Base-by-base conservation (phyloP, 805 yeast genomes). In the Tetrapisispora taiwanensis region DNA sequence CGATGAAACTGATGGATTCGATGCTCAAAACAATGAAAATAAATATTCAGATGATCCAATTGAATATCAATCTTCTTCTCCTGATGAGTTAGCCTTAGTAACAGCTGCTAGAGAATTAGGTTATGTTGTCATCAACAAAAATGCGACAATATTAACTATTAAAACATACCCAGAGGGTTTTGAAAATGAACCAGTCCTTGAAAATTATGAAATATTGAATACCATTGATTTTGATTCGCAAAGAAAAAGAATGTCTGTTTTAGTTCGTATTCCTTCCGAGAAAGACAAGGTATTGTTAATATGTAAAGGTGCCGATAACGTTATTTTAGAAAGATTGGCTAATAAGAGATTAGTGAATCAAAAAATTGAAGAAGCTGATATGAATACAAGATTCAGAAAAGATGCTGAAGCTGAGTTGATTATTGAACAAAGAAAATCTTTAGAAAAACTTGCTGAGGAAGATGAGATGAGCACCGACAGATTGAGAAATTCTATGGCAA, bases 31-130 rank as follows among this genome's bases (percentile, higher is more conserved):
- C 3, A 33, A 33, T 19, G 3, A 3, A 7, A 13, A 36, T 10
- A 14, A 3, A 7, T 7, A 36, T 27, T 9, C 9, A 15, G 74
- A 68, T 36, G 78, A 71, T 19, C 68, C 71, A 19, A 75, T 88
- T 20, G 80, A 78, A 45, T 92, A 92, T 55, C 97, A 90, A 59
- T 86, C 97, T 0, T 79, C 97, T 0, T 89, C 97, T 0, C 99
- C 98, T 0, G 99, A 92, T 65, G 99, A 92, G 60, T 65, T 89
- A 41, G 98, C 99, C 0, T 67, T 92, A 27, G 90, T 92, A 3
- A 78, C 82, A 38, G 98, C 97, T 1, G 98, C 98, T 0, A 73
- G 95, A 52, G 98, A 92, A 58, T 72, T 92, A 71, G 99, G 99
- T 0, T 92, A 72, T 60, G 79, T 89, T n/a, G 84, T 89, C 7